Base-by-base conservation (phyloP, 345 rosid species). In the Rubroshorea leprosula region DNA sequence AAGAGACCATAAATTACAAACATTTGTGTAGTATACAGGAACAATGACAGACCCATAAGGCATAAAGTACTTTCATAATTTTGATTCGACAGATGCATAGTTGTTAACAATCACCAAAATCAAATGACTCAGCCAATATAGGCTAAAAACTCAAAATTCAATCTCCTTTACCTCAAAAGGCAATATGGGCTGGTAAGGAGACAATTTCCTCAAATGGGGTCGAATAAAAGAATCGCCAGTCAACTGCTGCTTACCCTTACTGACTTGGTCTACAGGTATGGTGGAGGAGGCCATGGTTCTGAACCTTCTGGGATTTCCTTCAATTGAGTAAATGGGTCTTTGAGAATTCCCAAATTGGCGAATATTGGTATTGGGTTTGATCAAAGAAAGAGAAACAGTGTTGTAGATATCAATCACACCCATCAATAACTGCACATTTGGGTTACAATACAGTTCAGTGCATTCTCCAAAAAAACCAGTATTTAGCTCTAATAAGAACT, bases 171-270 rank as follows among this genome's bases (percentile, higher is more conserved):
- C 99, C 99, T 93, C 99, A 67, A 87, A 85, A 58, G 99, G 97
- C 62, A 93, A 61, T 68, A 93, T 93, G 52, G 97, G 83, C 49
- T 93, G 95, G 69, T 93, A 89, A 57, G 99, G 82, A 41, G 94
- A 71, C 71, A 93, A 47, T 17, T 79, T 68, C 55, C 77, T 81
- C 90, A 93, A 74, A 78, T 89, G 96, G 43, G 81, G 68, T 58
- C 97, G 88, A 65, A 93, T 80, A 55, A 89, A 93, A 21, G 91
- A 79, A 59, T 83, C 96, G 10, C 95, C 90, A n/a, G 78, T 75
- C 57, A 75, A 23, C 58, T 60, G 47, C 24, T 60, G 76, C 51
- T 71, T 73, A 50, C 31, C 63, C 63, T 72, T 68, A 64, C 62
- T 77, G 70, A 68, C 55, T 20, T 73, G 80, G 56, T 84, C 76